These are phyloP conservation scores for Salix udensis DNA, from an alignment of 345 rosid genomes.

Conservation along the genomic window DNA sequence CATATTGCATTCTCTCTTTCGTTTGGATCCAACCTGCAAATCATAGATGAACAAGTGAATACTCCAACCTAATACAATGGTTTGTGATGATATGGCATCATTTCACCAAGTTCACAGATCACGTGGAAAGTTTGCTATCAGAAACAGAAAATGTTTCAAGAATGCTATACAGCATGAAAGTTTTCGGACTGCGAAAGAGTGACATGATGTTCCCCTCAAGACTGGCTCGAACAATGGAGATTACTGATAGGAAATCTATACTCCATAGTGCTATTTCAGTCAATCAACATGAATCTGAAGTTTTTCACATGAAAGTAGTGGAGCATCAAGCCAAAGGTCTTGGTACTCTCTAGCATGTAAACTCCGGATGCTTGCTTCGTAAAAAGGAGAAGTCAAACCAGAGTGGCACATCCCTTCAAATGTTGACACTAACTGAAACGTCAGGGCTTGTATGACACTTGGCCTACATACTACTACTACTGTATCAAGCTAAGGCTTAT, in stretches of 20 bases:
- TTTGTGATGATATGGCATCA: background rate
- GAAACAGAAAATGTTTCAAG: too few relatives aligned
- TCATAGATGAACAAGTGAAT: background rate
- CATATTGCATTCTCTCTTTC: constrained; percentile 56
- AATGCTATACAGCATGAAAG: too few relatives aligned
- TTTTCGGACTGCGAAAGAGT: background rate
- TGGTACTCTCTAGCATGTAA: background rate
- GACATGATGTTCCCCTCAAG: background rate
- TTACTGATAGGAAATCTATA: background rate
- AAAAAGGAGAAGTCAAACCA: background rate
- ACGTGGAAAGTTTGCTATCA: too few relatives aligned
- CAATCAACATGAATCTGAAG: background rate
- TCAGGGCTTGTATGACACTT: background rate
- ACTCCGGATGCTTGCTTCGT: background rate
- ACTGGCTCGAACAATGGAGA: background rate
- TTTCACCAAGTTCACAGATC: too few relatives aligned
- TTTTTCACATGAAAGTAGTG: background rate
- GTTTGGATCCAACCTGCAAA: constrained; percentile 59
- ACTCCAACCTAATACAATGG: background rate
- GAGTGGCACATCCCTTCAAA: background rate
- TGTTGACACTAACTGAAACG: background rate
- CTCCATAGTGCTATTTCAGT: background rate
- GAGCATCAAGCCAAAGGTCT: background rate
- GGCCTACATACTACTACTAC: background rate
- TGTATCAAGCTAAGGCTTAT: background rate